Percentiles rank a stretch among this genome's conserved stretches.
These are phyloP conservation scores for Pholiota conissans DNA, from an alignment of 768 basidiomycete genomes.

Conservation along the genomic window DNA sequence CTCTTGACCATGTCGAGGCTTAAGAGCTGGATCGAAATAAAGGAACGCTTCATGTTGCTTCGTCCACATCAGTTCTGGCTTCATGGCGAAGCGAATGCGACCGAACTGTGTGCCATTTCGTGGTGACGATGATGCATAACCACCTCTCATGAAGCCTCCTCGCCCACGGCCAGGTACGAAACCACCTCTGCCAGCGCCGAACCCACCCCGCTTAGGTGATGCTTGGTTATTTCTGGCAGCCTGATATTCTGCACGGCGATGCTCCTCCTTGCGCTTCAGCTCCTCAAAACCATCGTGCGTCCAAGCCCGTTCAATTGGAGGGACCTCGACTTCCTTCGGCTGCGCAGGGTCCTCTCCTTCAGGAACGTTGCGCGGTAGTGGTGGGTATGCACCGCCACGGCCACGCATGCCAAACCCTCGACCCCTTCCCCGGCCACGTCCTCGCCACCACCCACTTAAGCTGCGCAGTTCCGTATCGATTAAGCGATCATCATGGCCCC, in stretches of 20 bases:
- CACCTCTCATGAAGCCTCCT: constrained; percentile 44
- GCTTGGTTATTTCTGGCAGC: constrained; percentile 17
- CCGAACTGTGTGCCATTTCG: constrained; percentile 30
- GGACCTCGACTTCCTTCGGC: constrained; percentile 33
- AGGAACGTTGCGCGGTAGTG: constrained; percentile 15
- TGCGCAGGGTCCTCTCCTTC: constrained; percentile 13
- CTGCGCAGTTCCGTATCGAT: constrained; percentile 81
- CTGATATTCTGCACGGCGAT: constrained; percentile 34
- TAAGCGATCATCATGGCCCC: constrained; percentile 92
- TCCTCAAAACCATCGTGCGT: constrained; percentile 89
- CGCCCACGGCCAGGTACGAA: constrained; percentile 46
- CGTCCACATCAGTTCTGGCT: constrained; percentile 82
- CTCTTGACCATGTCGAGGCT: constrained; percentile 57
- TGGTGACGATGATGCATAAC: constrained; percentile 32
- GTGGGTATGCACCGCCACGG: constrained; percentile 40
- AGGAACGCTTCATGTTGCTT: constrained; percentile 80
- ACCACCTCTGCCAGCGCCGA: constrained; percentile 49
- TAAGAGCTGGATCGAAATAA: constrained; percentile 59
- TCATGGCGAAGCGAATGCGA: constrained; percentile 70
- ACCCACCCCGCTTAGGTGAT: constrained; percentile 27
- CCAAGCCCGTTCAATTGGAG: constrained; percentile 73
- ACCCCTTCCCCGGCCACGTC: constrained; percentile 45
- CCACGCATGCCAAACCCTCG: constrained; percentile 54
- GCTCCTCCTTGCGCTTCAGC: constrained; percentile 75
- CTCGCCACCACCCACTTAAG: constrained; percentile 84